phyloP scores from a whole-genome alignment of 1,139 yeast genomes.

The Sugiyamaella japonica region DNA sequence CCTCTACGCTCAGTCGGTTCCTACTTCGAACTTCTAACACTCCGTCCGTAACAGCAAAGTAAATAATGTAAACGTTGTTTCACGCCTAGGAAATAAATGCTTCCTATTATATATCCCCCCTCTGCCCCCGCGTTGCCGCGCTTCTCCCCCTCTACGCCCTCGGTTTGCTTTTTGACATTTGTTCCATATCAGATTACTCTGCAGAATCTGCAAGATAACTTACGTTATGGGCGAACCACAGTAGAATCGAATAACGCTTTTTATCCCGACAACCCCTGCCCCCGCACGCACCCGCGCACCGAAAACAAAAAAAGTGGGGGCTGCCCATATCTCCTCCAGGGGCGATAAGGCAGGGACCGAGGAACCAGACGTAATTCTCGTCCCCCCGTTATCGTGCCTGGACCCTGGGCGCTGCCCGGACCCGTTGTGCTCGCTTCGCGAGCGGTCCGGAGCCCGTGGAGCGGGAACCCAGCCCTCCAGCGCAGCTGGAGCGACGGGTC shows the following conservation, averaged over 20 bases:
- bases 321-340: neutral
- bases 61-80: neutral
- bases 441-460: neutral
- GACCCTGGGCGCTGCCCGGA: neutral
- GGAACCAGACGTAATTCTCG: neutral
- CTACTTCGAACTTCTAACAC: too few species aligned
- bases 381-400: neutral
- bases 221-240: slow-evolving; percentile 11
- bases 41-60: too few species aligned
- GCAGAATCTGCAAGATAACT: slow-evolving; percentile 14
- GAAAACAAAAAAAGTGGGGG: neutral
- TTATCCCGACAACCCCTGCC: neutral
- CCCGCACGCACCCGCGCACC: neutral
- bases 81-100: neutral
- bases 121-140: neutral
- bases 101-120: neutral
- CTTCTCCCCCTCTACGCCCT: neutral
- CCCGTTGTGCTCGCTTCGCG: neutral
- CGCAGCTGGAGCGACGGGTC: too few species aligned
- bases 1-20: too few species aligned
- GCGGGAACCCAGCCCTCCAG: too few species aligned
- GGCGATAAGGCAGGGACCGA: neutral
- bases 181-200: slow-evolving; percentile 7
- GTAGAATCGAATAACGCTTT: neutral
- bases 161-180: neutral